Conservation (phyloP, 2,329 filamentous ascomycete species). For the Conoideocrella luteorostrata region DNA sequence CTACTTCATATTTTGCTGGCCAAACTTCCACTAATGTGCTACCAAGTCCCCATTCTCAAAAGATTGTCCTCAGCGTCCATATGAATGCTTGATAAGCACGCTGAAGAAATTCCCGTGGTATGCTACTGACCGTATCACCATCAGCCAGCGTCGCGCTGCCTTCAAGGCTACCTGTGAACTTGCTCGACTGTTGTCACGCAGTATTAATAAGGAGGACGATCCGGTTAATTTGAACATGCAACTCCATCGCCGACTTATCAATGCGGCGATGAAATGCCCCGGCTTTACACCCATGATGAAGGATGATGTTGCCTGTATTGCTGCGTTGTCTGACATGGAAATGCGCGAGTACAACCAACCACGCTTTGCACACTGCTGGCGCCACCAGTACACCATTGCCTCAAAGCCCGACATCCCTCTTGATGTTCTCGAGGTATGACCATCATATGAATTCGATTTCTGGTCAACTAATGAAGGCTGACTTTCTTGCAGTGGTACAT, state of each 20-base stretch:
- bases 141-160: constrained; percentile 48
- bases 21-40: constrained; percentile 3
- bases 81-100: constrained; percentile 59
- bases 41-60: constrained; percentile 51
- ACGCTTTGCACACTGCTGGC: constrained; percentile 41
- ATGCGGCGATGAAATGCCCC: constrained; percentile 48
- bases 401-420: constrained; percentile 41
- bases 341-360: constrained; percentile 40
- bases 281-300: constrained; percentile 58
- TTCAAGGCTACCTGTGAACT: constrained; percentile 46
- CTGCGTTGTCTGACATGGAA: constrained; percentile 28
- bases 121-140: constrained; percentile 48
- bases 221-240: constrained; percentile 42
- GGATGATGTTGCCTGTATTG: constrained; percentile 46
- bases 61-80: constrained; percentile 57
- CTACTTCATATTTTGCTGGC: background rate
- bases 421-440: constrained; percentile 50
- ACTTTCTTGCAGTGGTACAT: constrained; percentile 47
- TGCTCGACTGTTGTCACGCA: constrained; percentile 36
- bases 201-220: constrained; percentile 33
- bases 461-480: too few relatives aligned
- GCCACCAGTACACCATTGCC: constrained; percentile 44
- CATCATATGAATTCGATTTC: background rate
- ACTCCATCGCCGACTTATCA: constrained; percentile 47
- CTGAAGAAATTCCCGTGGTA: constrained; percentile 59